These are phyloP conservation scores for Epichloe gansuensis DNA, from an alignment of 2,329 filamentous ascomycete genomes.

Conservation along the genomic window DNA sequence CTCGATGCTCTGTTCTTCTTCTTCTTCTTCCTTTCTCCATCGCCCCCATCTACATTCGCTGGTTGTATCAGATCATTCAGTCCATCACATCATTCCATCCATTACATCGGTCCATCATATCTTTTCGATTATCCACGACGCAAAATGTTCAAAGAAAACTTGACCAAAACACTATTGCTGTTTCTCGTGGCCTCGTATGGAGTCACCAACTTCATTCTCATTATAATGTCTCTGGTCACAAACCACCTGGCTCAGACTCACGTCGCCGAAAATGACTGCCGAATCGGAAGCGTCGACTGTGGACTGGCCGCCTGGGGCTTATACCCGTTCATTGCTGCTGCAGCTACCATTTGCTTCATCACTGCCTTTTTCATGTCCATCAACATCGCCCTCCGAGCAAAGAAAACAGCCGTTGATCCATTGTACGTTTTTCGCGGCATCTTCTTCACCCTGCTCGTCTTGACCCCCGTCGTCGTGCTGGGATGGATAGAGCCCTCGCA, in stretches of 20 bases:
- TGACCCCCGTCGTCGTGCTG: conserved; percentile 8
- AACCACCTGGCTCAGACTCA: background rate
- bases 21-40: background rate
- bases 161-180: conserved; percentile 7
- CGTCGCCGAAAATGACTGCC: background rate
- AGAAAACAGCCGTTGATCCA: conserved; percentile 3
- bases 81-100: background rate
- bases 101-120: background rate
- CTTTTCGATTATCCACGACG: background rate
- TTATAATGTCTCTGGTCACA: conserved; percentile 9
- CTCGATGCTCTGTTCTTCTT: background rate
- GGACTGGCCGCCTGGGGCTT: conserved; percentile 6
- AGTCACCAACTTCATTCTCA: conserved; percentile 12
- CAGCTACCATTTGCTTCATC: conserved; percentile 8
- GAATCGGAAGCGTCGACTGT: background rate
- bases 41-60: background rate
- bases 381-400: conserved; percentile 5
- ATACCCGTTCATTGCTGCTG: conserved; percentile 11
- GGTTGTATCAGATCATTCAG: background rate
- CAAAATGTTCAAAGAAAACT: background rate
- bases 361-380: conserved; percentile 8
- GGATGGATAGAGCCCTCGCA: conserved; percentile 7
- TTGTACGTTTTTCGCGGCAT: conserved; percentile 15
- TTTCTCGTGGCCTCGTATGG: conserved; percentile 11
- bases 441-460: conserved; percentile 12